Evolutionary conservation across 2,329 filamentous ascomycete genomes (phyloP), one percentile per base, ranked within the genome.

Genomic region (Ceratocystis ficicola): DNA sequence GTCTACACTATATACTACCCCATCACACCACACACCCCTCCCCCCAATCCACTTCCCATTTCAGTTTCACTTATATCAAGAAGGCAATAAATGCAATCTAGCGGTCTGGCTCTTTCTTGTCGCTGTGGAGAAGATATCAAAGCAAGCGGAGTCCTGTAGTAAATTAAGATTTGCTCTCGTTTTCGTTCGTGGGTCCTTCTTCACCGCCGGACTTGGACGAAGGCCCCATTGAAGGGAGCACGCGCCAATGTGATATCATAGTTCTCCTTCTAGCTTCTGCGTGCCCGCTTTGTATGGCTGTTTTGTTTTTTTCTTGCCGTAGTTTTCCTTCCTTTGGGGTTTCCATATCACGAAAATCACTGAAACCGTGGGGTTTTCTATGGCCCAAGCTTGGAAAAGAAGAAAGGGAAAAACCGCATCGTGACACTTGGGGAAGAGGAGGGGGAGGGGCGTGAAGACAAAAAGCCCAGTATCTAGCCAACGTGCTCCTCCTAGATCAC

Each of bases 201-300:
- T 59, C 55, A 59, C 55, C 55, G 55, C 55, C 55, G 55, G 55
- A 59, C 55, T 59, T 36, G 55, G 36, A 59, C 55, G 55, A 59
- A 30, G 15, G 36, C 36, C 36, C 36, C 55, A 30, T 32, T 5
- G 55, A 41, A 41, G 12, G 10, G 36, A 41, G 55, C 55, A 59
- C 55, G 55, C 32, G 36, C 55, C 55, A 59, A 59, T 28, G 20
- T 59, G 55, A 59, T 59, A 59, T 59, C 55, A 32, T 59, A 59
- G 25, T 59, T 36, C 55, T 36, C 28, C 48, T 32, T 59, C 55
- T 59, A 4, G 30, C 22, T 25, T 52, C 22, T 52, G n/a, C n/a
- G 1, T 52, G n/a, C 22, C 48, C 22, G 48, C 0, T 52, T 22
- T 25, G 17, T 52, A 52, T 52, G 48, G n/a, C 48, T n/a, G 2